phyloP scores from a whole-genome alignment of 768 basidiomycete genomes.

The Phlebiopsis flavidoalba region DNA sequence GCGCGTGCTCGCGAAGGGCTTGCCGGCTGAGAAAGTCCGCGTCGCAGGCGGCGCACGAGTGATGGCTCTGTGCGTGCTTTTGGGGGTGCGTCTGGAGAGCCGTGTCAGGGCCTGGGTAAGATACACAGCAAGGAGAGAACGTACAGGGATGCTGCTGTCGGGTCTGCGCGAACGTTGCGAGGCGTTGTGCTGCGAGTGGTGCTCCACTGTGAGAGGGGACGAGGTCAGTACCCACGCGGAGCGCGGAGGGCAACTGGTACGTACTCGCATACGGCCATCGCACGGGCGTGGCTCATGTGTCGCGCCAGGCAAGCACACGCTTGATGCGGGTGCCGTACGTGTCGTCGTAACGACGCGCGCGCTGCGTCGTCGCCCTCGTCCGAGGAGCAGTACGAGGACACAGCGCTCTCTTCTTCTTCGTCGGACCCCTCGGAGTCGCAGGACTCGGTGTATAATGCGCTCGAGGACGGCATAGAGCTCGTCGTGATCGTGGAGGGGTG shows the following conservation, averaged over 20 bases:
- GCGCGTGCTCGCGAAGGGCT: constrained; percentile 58
- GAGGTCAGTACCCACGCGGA: constrained; percentile 3
- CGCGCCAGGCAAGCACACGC: constrained; percentile 70
- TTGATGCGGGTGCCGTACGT: constrained; percentile 52
- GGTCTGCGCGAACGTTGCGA: constrained; percentile 46
- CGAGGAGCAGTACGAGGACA: constrained; percentile 73
- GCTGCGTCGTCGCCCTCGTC: constrained; percentile 29
- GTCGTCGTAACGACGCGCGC: constrained; percentile 35
- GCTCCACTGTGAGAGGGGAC: constrained; percentile 1
- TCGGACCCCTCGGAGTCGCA: constrained; percentile 19
- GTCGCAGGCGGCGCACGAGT: constrained; percentile 75
- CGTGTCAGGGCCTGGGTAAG: constrained; percentile 1
- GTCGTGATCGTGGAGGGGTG: constrained; percentile 32
- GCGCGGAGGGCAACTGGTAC: not conserved
- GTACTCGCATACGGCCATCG: constrained; percentile 40
- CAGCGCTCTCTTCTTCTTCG: constrained; percentile 35
- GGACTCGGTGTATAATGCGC: constrained; percentile 30
- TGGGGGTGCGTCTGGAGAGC: constrained; percentile 5
- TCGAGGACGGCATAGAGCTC: constrained; percentile 36
- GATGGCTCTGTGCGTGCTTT: constrained; percentile 23
- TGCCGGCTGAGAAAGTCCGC: constrained; percentile 56
- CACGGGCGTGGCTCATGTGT: constrained; percentile 46
- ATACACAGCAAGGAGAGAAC: not conserved
- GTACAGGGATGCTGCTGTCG: constrained; percentile 30
- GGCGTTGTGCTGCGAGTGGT: constrained; percentile 13